Evolutionary conservation across 495 filamentous ascomycete genomes (phyloP).

Genomic region (Podospora anserina): DNA sequence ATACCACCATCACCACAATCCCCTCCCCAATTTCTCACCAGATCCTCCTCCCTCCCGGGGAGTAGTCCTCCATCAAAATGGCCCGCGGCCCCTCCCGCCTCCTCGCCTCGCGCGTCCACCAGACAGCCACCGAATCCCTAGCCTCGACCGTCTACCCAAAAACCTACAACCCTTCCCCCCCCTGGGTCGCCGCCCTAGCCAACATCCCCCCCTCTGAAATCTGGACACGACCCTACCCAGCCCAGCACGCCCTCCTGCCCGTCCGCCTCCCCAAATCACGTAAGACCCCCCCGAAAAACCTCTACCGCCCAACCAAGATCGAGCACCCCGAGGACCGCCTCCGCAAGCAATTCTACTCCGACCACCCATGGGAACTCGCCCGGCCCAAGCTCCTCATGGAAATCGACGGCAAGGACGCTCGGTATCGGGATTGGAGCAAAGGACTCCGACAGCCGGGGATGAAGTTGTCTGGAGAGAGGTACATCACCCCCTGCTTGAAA

Average conservation of each 20-base stretch:
- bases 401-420: conserved; percentile 75
- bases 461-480: conserved; percentile 84
- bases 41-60: background rate
- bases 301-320: conserved; percentile 77
- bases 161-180: conserved; percentile 45
- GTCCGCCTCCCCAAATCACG: conserved; percentile 28
- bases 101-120: conserved; percentile 68
- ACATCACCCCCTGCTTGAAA: conserved; percentile 16
- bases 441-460: conserved; percentile 72
- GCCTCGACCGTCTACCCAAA: conserved; percentile 42
- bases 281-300: conserved; percentile 49
- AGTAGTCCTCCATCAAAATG: conserved; percentile 11
- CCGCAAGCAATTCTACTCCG: conserved; percentile 75
- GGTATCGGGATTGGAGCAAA: conserved; percentile 73
- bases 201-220: conserved; percentile 77
- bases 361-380: conserved; percentile 97
- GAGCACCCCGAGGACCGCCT: conserved; percentile 82
- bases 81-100: conserved; percentile 53
- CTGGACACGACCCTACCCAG: conserved; percentile 63
- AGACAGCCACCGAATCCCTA: conserved; percentile 58
- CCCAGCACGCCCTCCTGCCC: conserved; percentile 47
- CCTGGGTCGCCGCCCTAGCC: conserved; percentile 73
- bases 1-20: background rate
- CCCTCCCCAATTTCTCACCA: background rate
- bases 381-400: conserved; percentile 82